Percentiles rank a stretch among this genome's conserved stretches.
Evolutionary conservation across 768 basidiomycete species (phyloP).

Genomic region (Tulasnella sp.): DNA sequence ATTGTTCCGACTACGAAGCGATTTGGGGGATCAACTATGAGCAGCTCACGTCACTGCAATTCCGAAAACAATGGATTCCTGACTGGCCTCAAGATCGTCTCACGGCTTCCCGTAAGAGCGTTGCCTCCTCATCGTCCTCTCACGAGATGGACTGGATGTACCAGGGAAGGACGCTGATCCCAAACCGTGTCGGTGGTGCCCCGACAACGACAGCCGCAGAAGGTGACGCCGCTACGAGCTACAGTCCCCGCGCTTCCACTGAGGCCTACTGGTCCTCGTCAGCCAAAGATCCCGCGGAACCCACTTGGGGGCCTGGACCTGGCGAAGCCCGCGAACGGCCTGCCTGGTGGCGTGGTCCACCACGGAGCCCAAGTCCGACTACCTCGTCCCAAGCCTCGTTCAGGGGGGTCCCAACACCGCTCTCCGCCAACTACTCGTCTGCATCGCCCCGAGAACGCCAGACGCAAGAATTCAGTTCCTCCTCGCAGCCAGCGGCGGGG

Average conservation of each 20-base stretch:
- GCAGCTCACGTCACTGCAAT: constrained; percentile 28
- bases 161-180: neutral
- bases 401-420: neutral
- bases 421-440: neutral
- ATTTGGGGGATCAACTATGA: constrained; percentile 28
- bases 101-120: constrained; percentile 1
- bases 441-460: constrained; percentile 2
- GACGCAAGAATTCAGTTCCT: neutral
- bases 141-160: constrained; percentile 8
- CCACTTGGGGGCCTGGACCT: neutral
- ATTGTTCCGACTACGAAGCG: constrained; percentile 27
- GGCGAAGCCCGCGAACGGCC: neutral
- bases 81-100: constrained; percentile 21
- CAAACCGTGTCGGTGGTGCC: neutral
- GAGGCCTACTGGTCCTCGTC: constrained; percentile 18
- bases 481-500: neutral
- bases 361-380: neutral
- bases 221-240: constrained; percentile 11
- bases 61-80: constrained; percentile 28
- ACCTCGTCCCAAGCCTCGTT: constrained; percentile 2
- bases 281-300: neutral
- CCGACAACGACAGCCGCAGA: constrained; percentile 8
- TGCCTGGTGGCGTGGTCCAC: constrained; percentile 4
- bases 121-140: constrained; percentile 1
- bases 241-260: constrained; percentile 9